These are phyloP conservation scores for Thermothielavioides terrestris DNA, from an alignment of 495 filamentous ascomycete genomes.

Conservation along the genomic window DNA sequence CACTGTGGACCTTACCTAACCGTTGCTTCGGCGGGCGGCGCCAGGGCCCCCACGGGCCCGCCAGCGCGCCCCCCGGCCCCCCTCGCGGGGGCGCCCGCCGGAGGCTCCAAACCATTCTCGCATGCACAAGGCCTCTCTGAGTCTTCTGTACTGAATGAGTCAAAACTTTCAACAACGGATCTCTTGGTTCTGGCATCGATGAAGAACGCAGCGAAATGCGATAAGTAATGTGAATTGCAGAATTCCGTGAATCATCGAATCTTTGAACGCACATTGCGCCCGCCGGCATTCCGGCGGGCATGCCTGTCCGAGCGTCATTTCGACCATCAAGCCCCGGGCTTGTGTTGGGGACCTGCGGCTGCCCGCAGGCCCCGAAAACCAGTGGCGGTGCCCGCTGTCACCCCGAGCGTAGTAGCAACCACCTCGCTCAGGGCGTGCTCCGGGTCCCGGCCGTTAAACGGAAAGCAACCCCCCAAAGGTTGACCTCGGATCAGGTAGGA, in stretches of 20 bases:
- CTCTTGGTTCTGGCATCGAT: slow-evolving; percentile 51
- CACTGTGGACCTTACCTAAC: slow-evolving; percentile 31
- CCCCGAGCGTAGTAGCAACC: too few species aligned
- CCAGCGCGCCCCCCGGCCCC: slow-evolving; percentile 11
- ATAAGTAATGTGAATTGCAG: slow-evolving; percentile 69
- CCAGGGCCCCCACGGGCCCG: slow-evolving; percentile 16
- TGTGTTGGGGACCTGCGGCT: too few species aligned
- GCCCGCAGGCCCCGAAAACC: too few species aligned
- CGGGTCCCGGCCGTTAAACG: too few species aligned
- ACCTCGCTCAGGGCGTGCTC: too few species aligned
- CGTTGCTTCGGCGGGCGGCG: slow-evolving; percentile 7
- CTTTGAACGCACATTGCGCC: too few species aligned
- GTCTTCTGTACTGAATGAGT: slow-evolving; percentile 29
- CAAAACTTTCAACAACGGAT: slow-evolving; percentile 60
- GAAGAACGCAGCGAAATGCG: slow-evolving; percentile 65
- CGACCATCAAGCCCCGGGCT: slow-evolving; percentile 40
- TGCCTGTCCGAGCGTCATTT: slow-evolving; percentile 36
- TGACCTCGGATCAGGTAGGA: slow-evolving; percentile 62
- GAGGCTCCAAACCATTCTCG: slow-evolving; percentile 24
- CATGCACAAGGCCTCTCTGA: slow-evolving; percentile 32
- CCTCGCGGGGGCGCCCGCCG: slow-evolving; percentile 22
- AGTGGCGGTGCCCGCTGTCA: too few species aligned
- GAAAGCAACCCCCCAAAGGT: too few species aligned
- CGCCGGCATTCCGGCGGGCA: slow-evolving; percentile 57
- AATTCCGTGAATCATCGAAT: slow-evolving; percentile 69